phyloP scores from a whole-genome alignment of 1,139 yeast species.

The Protomyces arabidopsidicola region DNA sequence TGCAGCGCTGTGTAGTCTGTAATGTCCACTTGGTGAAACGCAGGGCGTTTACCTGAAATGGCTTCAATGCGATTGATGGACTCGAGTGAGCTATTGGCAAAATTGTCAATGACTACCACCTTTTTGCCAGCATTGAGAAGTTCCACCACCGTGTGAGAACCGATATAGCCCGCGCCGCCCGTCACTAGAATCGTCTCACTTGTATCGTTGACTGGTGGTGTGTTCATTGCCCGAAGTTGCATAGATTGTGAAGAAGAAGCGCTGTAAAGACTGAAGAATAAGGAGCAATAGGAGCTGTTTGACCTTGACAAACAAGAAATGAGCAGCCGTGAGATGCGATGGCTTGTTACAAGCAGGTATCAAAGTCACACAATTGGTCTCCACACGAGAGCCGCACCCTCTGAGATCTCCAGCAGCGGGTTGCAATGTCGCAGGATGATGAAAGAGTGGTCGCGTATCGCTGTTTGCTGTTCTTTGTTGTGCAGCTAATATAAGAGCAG shows the following conservation, averaged over 20 bases:
- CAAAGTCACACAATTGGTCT: too few species aligned
- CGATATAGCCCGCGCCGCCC: slow-evolving; percentile 86
- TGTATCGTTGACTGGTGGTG: not conserved
- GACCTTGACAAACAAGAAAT: too few species aligned
- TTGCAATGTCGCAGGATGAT: too few species aligned
- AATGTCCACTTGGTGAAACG: slow-evolving; percentile 59
- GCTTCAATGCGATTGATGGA: slow-evolving; percentile 63
- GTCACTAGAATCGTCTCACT: slow-evolving; percentile 57
- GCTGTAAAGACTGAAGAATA: too few species aligned
- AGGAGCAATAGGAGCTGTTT: too few species aligned
- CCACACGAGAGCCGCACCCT: too few species aligned
- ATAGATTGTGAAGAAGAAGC: not conserved
- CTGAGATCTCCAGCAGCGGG: too few species aligned
- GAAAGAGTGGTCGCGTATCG: too few species aligned
- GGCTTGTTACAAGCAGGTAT: too few species aligned
- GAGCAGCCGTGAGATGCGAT: too few species aligned
- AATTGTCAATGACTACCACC: slow-evolving; percentile 68
- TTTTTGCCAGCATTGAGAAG: slow-evolving; percentile 60
- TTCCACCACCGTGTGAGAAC: slow-evolving; percentile 72
- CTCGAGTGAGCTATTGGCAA: slow-evolving; percentile 63
- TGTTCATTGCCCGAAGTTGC: not conserved
- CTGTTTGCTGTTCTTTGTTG: too few species aligned
- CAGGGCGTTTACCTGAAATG: slow-evolving; percentile 45
- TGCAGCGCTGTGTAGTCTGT: slow-evolving; percentile 50
- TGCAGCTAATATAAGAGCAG: too few species aligned